Evolutionary conservation across 2,329 filamentous ascomycete species (phyloP), one percentile per base, ranked within the genome.

Genomic region (Penicillium sp.): DNA sequence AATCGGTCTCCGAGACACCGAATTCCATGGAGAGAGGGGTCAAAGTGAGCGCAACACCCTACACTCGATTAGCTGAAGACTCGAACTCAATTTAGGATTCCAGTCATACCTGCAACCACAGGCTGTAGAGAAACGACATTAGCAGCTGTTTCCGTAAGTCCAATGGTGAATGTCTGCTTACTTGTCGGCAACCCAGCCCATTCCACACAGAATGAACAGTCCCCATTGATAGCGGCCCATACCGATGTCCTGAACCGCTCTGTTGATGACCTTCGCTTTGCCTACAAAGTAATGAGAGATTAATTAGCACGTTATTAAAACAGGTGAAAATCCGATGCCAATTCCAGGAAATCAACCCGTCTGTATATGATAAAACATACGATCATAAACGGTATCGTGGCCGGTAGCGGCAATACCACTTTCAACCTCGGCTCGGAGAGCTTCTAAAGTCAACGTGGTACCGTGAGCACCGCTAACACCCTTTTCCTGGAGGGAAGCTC

Each of bases 131-230:
- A 56, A 46, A 49, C 36, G n/a, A 55, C 25, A 53, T 67, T 52
- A 65, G 59, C 28, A 20, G 35, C 35, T 22, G 35, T 6, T 38
- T 20, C 7, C 7, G 8, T 38, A 51, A 9, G 5, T 24, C 8
- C 30, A 20, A 33, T 7, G 11, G 22, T 1, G 27, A 27, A 10
- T 10, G 6, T 4, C 13, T n/a, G 77, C 82, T 75, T 72, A 88
- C 85, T 92, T 92, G 67, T 94, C 90, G 9, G 88, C 88, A 38
- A 92, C 82, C 89, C 90, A 95, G n/a, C 90, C 90, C 66, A 90
- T 90, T 3, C 90, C 90, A 64, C 88, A 91, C 0, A 94, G 76
- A 16, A 85, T 70, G 65, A 95, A 95, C 2, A 95, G 76, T 62
- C 89, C 80, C 89, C 89, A 94, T 68, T 95, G 90, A 66, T 95